Evolutionary conservation across 768 basidiomycete genomes (phyloP), one percentile per base, ranked within the genome.

Genomic region (Trametes gibbosa): DNA sequence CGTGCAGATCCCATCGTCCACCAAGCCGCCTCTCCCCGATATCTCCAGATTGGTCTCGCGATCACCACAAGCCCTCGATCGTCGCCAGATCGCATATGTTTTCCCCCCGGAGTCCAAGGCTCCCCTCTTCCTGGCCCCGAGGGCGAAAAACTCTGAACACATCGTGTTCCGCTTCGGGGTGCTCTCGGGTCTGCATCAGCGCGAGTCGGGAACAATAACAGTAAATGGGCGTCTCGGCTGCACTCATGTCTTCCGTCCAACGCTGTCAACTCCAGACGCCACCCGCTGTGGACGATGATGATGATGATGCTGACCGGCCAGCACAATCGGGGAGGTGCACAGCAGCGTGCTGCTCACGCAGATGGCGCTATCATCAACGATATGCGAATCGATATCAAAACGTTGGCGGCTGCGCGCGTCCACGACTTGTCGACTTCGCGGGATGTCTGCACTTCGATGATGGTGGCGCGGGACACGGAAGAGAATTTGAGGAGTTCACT

Each of bases 1-100:
- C 53, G 48, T 43, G 47, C 55, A 53, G 58, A 59, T 60, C 48
- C 25, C 14, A 53, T 42, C 50, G 45, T 43, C 17, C 21, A 12
- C 50, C 21, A 19, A 23, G 50, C 35, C 50, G 23, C 37, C 32
- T n/a, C 37, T 39, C 16, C 2, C 9, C 42, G 17, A 17, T 17
- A 9, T 17, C 42, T 10, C 9, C 42, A 43, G 42, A 43, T 43
- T 19, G 9, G n/a, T 21, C 16, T 19, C 42, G 40, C 40, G 42
- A 43, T 43, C 42, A 19, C 9, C 13, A 43, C 42, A 43, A 43
- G 19, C 43, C 25, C 46, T 48, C 46, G 46, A 48, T 48, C 46
- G 46, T 29, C 27, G 25, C 42, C 8, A n/a, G 42, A n/a, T 23
- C n/a, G n/a, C 46, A 16, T 48, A 48, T 48, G 29, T 48, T 48